Base-by-base conservation (phyloP, 441 rosid species). In the Theobroma grandiflorum region DNA sequence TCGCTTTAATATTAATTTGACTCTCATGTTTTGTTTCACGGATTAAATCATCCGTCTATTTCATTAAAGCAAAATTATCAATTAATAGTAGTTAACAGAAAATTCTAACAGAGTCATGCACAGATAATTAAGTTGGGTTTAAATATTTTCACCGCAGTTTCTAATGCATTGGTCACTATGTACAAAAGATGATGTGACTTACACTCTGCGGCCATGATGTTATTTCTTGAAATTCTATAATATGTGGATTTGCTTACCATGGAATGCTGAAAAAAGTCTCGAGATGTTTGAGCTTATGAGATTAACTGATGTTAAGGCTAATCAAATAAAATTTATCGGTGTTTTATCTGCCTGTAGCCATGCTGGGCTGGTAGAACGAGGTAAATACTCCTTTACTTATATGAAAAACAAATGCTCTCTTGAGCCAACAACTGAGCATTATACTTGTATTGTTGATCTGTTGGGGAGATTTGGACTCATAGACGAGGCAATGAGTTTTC, bases 151-250 rank as follows among this genome's bases (percentile, higher is more conserved):
- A 80, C 80, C 6, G 70, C 84, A 4, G 84, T 87, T 69, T 83
- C 86, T 22, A 83, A 87, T 69, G 90, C 90, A 58, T 67, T 78
- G 83, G 71, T 87, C 67, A 83, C 88, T 49, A 87, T 82, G 90
- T 85, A 87, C 73, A 84, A 84, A n/a, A 82, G 88, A 81, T 85
- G 86, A 20, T 85, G 90, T 71, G 82, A 78, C 77, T 78, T 87
- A 84, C 81, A 57, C 37, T 83, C 82, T 43, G 87, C 90, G 80
- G 12, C 82, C 87, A 42, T 33, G 87, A 87, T 76, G 61, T 85
- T 49, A 85, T 87, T 70, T 87, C 88, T 47, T 87, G 90, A 87
- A 85, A 87, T 71, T 83, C 90, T 61, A 75, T 87, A 65, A 85
- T 87, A 20, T 83, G 87, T 69, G 84, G 88, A 58, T 80, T 84